Base-by-base conservation (phyloP, 345 rosid species). In the Carallia brachiata region DNA sequence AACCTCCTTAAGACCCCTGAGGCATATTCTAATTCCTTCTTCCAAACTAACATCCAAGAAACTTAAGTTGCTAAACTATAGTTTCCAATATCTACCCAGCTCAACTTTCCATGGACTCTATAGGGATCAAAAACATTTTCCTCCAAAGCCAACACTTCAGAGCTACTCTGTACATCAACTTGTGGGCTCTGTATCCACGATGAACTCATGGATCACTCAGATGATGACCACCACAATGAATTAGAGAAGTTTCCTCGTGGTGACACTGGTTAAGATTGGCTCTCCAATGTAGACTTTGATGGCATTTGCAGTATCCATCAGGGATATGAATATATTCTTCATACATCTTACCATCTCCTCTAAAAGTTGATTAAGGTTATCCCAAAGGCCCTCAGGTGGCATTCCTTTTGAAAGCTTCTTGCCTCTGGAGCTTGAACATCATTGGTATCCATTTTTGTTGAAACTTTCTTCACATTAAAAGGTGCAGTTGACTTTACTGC, bases 171-270 rank as follows among this genome's bases (percentile, higher is more conserved):
- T 55, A 74, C n/a, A 23, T 74, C 69, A 62, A 74, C 63, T 55
- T 68, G 73, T 5, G 77, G 77, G 73, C 73, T 74, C 48, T 74
- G 73, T 15, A 55, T 64, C 77, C 72, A 62, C n/a, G 77, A 74
- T 39, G 77, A 74, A 53, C 68, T 32, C 55, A 62, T 12, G 4
- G 77, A 74, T 23, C 52, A 68, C 32, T 74, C 77, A 44, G 77
- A 74, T 12, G 73, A 54, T 34, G 71, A 70, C 67, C 61, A 71
- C 96, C 95, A 88, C 2, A 90, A 88, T 68, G 90, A 84, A 81
- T 77, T 92, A 57, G 73, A 68, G 32, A 74, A 62, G 63, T 68
- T 63, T 58, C 77, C 77, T 28, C 48, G 62, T 12, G 73, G 73
- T 47, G 73, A 74, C 30, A 68, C 68, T 6, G 73, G 73, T 52